phyloP scores from a whole-genome alignment of 306 rosid species.

The Lablab purpureus region DNA sequence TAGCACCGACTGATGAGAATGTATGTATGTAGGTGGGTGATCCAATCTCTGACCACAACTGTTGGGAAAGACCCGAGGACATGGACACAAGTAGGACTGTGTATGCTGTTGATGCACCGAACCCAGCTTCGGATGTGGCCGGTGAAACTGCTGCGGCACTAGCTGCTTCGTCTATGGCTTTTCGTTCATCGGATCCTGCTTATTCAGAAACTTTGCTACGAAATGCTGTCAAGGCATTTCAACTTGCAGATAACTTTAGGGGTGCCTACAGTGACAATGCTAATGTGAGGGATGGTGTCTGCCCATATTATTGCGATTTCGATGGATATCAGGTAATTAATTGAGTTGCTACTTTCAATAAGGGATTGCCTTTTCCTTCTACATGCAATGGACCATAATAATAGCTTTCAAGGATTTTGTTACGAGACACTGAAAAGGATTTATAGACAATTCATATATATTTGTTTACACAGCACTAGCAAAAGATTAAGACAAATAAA shows the following conservation, averaged over 20 bases:
- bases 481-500: too few species aligned
- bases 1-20: not conserved
- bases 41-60: conserved; percentile 69
- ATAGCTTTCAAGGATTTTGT: not conserved
- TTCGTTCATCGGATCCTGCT: conserved; percentile 65
- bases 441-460: not conserved
- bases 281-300: conserved; percentile 66
- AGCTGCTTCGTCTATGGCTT: conserved; percentile 76
- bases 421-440: conserved; percentile 17
- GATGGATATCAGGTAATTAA: conserved; percentile 78
- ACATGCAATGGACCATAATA: not conserved
- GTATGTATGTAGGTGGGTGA: conserved; percentile 67
- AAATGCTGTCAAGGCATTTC: conserved; percentile 69
- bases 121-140: conserved; percentile 82
- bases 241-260: conserved; percentile 69
- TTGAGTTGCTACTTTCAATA: conserved; percentile 16
- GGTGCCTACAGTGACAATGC: conserved; percentile 90
- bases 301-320: conserved; percentile 87
- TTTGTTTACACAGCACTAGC: too few species aligned
- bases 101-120: conserved; percentile 83
- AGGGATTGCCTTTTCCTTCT: not conserved
- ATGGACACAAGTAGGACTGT: conserved; percentile 87
- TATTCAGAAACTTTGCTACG: conserved; percentile 69
- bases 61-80: conserved; percentile 96
- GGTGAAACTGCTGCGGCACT: conserved; percentile 88